Conservation (phyloP, 2,329 filamentous ascomycete genomes). For the Pseudopyrenochaeta lycopersici region DNA sequence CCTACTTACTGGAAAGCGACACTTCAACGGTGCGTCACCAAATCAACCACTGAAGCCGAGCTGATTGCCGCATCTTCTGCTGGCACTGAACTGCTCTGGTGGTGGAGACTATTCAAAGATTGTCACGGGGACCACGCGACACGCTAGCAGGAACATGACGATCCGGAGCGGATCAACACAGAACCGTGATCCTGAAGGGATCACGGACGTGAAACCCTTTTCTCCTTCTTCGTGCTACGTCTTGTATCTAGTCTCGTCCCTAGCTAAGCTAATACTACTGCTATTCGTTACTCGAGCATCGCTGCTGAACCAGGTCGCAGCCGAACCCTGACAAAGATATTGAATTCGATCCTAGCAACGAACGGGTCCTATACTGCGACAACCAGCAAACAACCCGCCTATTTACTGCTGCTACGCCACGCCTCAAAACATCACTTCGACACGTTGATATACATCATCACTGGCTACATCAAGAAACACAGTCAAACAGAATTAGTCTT, state of each 20-base stretch:
- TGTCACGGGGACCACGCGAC: too few species aligned
- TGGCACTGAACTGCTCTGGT: conserved; percentile 12
- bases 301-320: too few species aligned
- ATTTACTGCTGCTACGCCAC: not conserved
- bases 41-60: conserved; percentile 30
- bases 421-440: conserved; percentile 12
- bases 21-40: conserved; percentile 17
- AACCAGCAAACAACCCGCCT: conserved; percentile 15
- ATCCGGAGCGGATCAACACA: too few species aligned
- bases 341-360: conserved; percentile 10
- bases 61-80: conserved; percentile 14
- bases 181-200: too few species aligned
- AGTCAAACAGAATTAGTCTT: conserved; percentile 2
- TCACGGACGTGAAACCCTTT: too few species aligned
- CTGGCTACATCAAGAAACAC: conserved; percentile 14
- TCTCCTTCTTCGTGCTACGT: too few species aligned
- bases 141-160: too few species aligned
- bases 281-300: too few species aligned
- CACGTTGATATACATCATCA: conserved; percentile 16
- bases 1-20: conserved; percentile 16
- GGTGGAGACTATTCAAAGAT: conserved; percentile 21
- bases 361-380: conserved; percentile 14
- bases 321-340: too few species aligned
- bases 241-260: too few species aligned
- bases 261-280: too few species aligned